phyloP scores from a whole-genome alignment of 495 filamentous ascomycete genomes.

The Penicillium macrosclerotiorum region DNA sequence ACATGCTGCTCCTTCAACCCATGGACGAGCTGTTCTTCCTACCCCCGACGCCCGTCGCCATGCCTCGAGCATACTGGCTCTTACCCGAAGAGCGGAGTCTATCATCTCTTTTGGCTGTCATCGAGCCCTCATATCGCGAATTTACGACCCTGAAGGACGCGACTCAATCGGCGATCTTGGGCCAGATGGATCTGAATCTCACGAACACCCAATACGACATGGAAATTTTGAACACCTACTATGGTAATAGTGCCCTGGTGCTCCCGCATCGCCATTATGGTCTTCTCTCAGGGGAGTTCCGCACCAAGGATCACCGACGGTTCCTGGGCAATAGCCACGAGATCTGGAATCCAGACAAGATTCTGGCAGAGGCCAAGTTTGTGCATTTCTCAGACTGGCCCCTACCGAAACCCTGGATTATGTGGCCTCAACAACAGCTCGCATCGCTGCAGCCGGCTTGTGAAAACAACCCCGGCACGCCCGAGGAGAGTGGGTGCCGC shows the following conservation, averaged over 20 bases:
- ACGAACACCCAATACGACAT: conserved; percentile 57
- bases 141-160: conserved; percentile 52
- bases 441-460: conserved; percentile 59
- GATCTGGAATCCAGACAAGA: conserved; percentile 65
- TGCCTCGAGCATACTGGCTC: conserved; percentile 73
- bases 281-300: conserved; percentile 70
- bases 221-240: conserved; percentile 74
- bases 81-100: conserved; percentile 52
- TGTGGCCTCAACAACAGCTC: conserved; percentile 54
- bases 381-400: conserved; percentile 84
- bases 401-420: conserved; percentile 75
- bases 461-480: conserved; percentile 43
- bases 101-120: conserved; percentile 61
- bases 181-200: conserved; percentile 31
- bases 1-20: conserved; percentile 58
- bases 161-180: conserved; percentile 24
- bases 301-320: conserved; percentile 52
- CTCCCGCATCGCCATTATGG: conserved; percentile 75
- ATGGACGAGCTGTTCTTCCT: conserved; percentile 76
- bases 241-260: conserved; percentile 62
- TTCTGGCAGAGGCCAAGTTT: conserved; percentile 65
- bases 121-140: conserved; percentile 58
- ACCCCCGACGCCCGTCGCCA: conserved; percentile 57
- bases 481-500: conserved; percentile 53
- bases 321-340: conserved; percentile 65